phyloP scores from a whole-genome alignment of 2,329 filamentous ascomycete genomes.

The Neonectria punicea region DNA sequence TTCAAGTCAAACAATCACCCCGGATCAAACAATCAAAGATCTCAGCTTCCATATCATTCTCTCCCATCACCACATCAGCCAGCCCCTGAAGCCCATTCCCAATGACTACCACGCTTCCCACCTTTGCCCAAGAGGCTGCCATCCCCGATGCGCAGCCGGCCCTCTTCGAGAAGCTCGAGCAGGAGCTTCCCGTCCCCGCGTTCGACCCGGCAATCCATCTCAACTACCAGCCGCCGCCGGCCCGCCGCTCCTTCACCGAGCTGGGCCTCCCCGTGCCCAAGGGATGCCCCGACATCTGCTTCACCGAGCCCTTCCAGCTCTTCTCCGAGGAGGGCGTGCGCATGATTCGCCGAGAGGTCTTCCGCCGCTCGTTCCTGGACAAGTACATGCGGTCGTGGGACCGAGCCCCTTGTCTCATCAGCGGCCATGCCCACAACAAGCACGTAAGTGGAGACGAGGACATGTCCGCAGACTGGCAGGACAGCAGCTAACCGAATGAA shows the following conservation, averaged over 20 bases:
- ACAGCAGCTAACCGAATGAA: background rate
- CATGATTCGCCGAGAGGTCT: conserved; percentile 21
- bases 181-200: background rate
- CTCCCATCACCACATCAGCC: background rate
- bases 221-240: background rate
- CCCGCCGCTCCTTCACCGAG: conserved; percentile 14
- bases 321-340: conserved; percentile 22
- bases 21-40: background rate
- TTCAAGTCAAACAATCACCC: background rate
- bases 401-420: conserved; percentile 11
- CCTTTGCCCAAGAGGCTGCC: background rate
- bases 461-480: background rate
- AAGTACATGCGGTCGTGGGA: conserved; percentile 19
- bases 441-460: background rate
- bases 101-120: background rate
- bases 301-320: conserved; percentile 21
- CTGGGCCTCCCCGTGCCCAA: conserved; percentile 18
- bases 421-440: conserved; percentile 4
- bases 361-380: conserved; percentile 17
- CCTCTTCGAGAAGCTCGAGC: background rate
- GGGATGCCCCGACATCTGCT: conserved; percentile 18
- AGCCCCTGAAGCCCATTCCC: background rate
- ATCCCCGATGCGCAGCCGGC: background rate
- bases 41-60: background rate
- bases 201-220: conserved; percentile 7